Evolutionary conservation across 495 filamentous ascomycete genomes (phyloP), one percentile per base, ranked within the genome.

Genomic region (Hypoxylon lenormandii): DNA sequence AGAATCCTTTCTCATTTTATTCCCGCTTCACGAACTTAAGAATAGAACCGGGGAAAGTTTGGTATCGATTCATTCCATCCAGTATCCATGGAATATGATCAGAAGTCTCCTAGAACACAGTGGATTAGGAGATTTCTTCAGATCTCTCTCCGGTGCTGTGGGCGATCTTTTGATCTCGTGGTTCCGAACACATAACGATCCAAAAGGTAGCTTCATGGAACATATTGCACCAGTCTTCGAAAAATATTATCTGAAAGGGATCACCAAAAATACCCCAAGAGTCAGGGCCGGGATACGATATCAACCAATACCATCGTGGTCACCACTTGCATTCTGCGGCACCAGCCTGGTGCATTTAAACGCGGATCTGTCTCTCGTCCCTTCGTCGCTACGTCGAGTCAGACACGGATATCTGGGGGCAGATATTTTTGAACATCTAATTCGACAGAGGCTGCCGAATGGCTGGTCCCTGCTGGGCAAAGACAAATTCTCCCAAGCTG

Each of bases 111-210:
- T 57, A 10, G 45, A 50, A 13, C 13, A 50, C 13, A 64, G 51
- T 0, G 60, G 22, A 5, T 4, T 64, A 23, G 60, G 60, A 8
- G 23, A 33, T 1, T 57, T 49, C 33, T 56, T 64, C 21, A 8
- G 30, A 3, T 40, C 30, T 13, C n/a, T 64, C 8, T 40, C 42
- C 5, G 3, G 47, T 0, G 21, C 42, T 15, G 33, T 50, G 5
- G 52, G 51, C 5, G 10, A 42, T 2, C 4, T 43, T 16, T 22
- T 57, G 11, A 42, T 50, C 8, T 23, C 43, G 16, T 33, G 23
- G 11, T 8, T 57, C 0, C 33, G 19, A 40, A 47, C 40, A 8
- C 5, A 28, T 11, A 12, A 12, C 22, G 15, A 37, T 47, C 28
- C 50, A 13, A 3, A 12, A 8, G 4, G 4, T n/a, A n/a, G 16